Base-by-base conservation (phyloP, 805 yeast genomes). In the Candida ponderosae region DNA sequence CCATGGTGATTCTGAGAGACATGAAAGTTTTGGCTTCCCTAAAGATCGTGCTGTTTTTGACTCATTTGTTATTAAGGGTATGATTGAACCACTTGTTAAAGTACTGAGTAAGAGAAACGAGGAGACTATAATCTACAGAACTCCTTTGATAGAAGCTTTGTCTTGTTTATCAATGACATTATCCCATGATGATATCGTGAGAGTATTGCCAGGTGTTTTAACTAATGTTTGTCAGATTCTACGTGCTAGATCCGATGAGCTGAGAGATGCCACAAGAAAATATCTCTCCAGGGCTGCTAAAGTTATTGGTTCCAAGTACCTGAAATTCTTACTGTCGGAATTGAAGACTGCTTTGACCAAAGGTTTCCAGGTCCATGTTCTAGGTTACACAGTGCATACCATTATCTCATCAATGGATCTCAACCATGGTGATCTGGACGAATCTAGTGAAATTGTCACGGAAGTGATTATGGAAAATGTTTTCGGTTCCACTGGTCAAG, bases 361-460 rank as follows among this genome's bases (percentile, higher is more conserved):
- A 53, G 98, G 98, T 19, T 85, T 96, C 13, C 97, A 93, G 55
- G 74, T 88, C 37, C 98, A 93, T 60, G 87, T 93, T 40, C 72
- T 93, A 48, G 87, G 96, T 51, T 93, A 66, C 60, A 85, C 97
- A 1, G 74, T 86, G 5, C 96, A 93, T 58, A 67, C 78, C 34
- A 60, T 90, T 29, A 59, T 93, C 37, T 72, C 73, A 2, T 68
- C 75, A 8, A 60, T 84, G 45, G 56, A 63, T 6, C 57, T 85
- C 31, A 40, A 52, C 0, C 82, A 74, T 45, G 94, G 95, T 7
- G 95, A 85, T 41, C 62, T 90, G 31, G 93, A 88, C 56, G 79
- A 74, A 13, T 68, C 76, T 10, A 74, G 81, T 4, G 62, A 63
- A 2, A 48, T 81, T 38, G 61, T 89, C 11, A 79, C 81, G 46